Percentiles rank a stretch among this genome's conserved stretches.
These are phyloP conservation scores for Linaria vulgaris DNA, from an alignment of 257 asterid genomes.

Conservation along the genomic window DNA sequence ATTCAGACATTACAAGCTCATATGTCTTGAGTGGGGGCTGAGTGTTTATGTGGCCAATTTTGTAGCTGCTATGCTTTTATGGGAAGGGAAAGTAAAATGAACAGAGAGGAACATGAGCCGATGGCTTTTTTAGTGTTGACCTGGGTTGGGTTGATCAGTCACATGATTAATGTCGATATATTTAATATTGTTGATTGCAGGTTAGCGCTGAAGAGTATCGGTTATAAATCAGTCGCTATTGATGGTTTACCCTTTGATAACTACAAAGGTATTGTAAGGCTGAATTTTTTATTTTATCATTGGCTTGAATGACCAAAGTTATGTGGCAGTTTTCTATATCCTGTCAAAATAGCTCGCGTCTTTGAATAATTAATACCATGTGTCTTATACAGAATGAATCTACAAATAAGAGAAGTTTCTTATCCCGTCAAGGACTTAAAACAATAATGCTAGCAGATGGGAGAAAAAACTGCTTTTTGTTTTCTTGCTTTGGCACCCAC, in stretches of 20 bases:
- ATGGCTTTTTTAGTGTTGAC: conserved; percentile 15
- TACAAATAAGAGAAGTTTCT: too few species aligned
- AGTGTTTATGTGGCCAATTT: background rate
- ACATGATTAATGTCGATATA: background rate
- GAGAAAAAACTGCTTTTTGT: too few species aligned
- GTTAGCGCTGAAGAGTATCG: conserved; percentile 81
- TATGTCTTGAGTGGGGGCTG: conserved; percentile 3
- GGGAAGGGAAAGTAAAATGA: background rate
- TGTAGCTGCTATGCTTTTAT: background rate
- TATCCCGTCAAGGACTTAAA: too few species aligned
- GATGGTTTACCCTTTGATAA: conserved; percentile 78
- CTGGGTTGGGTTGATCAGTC: conserved; percentile 27
- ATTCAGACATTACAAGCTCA: background rate
- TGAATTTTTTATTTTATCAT: background rate
- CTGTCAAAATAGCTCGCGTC: background rate
- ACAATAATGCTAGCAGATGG: too few species aligned
- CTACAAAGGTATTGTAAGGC: conserved; percentile 41
- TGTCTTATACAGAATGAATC: too few species aligned
- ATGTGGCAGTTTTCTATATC: background rate
- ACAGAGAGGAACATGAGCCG: background rate
- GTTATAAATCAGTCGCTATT: conserved; percentile 77
- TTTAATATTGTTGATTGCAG: conserved; percentile 39
- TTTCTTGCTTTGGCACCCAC: too few species aligned
- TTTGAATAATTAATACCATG: background rate
- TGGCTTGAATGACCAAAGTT: background rate